Base-by-base conservation (phyloP, 2,329 filamentous ascomycete species). In the Microsporum audouinii region DNA sequence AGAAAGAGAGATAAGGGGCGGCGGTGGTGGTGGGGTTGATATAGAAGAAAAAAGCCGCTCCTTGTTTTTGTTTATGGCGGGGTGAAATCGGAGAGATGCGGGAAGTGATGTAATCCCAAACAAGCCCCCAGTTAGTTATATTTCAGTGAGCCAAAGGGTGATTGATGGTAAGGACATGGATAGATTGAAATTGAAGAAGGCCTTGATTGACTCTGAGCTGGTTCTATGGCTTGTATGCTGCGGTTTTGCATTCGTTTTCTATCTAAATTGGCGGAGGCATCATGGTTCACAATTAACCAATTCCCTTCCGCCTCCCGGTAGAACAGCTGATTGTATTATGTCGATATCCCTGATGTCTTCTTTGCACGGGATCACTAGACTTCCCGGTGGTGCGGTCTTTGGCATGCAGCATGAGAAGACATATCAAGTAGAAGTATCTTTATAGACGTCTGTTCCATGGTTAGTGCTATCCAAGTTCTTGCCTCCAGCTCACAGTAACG, bases 61-160 rank as follows among this genome's bases (percentile, higher is more conserved):
- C 23, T 29, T 51, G 27, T 51, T 51, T 51, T 51, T 51, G 27
- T 51, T 51, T 43, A 33, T 29, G 55, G 55, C 39, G 55, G 55
- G 55, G 55, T 27, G 55, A 43, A 57, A 29, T 57, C 55, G 55
- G 55, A 39, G 53, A 61, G 55, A 58, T 33, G 51, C 34, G 55
- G 53, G 53, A 39, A 12, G 36, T 57, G 38, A 51, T 60, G 47
- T 57, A 59, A 49, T 49, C 33, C 53, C 33, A 56, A 56, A 36
- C 12, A 2, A 36, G 6, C 5, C 6, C 6, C 14, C 14, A 29
- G 14, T 14, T 36, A n/a, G 5, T 23, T 56, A 56, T n/a, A 34
- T 5, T 12, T 4, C 29, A 34, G 17, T 29, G 8, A 27, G 12
- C 10, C 7, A 23, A 17, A 17, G n/a, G 45, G 6, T 49, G 7